These are phyloP conservation scores for Hanseniaspora pseudoguilliermondii DNA, from an alignment of 805 yeast genomes.

Conservation along the genomic window DNA sequence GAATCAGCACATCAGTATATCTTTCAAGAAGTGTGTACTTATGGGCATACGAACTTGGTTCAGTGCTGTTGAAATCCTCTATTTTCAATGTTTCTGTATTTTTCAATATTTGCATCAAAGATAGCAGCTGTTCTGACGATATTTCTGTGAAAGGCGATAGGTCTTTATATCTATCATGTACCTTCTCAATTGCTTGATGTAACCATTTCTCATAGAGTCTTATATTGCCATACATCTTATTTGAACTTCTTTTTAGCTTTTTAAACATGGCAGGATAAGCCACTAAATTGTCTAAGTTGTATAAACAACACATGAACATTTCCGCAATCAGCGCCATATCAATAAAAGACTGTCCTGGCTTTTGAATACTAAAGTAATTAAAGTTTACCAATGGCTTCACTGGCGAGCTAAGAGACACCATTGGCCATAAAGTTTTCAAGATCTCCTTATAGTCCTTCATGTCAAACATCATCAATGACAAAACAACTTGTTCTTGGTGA, in stretches of 20 bases:
- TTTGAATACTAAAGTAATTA: constrained; percentile 87
- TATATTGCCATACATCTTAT: constrained; percentile 48
- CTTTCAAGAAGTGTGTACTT: not conserved
- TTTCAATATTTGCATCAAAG: not conserved
- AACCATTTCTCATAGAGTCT: not conserved
- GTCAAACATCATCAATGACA: not conserved
- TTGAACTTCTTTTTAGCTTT: constrained; percentile 63
- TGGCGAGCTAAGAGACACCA: constrained; percentile 53
- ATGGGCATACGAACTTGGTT: not conserved
- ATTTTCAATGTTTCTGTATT: not conserved
- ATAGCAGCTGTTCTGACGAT: not conserved
- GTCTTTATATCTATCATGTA: not conserved
- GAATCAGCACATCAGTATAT: not conserved
- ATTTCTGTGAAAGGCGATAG: not conserved
- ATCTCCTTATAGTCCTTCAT: not conserved
- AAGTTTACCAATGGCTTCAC: constrained; percentile 65
- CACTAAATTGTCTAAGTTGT: constrained; percentile 42
- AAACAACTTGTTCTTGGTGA: not conserved
- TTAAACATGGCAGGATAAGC: constrained; percentile 50
- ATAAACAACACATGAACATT: constrained; percentile 47
- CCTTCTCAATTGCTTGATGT: not conserved
- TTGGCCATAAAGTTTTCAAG: constrained; percentile 16
- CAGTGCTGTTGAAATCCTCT: not conserved
- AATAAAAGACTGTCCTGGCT: constrained; percentile 86
- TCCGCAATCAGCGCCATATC: constrained; percentile 58